phyloP scores from a whole-genome alignment of 331 rosid genomes.

The Malus hybrid region DNA sequence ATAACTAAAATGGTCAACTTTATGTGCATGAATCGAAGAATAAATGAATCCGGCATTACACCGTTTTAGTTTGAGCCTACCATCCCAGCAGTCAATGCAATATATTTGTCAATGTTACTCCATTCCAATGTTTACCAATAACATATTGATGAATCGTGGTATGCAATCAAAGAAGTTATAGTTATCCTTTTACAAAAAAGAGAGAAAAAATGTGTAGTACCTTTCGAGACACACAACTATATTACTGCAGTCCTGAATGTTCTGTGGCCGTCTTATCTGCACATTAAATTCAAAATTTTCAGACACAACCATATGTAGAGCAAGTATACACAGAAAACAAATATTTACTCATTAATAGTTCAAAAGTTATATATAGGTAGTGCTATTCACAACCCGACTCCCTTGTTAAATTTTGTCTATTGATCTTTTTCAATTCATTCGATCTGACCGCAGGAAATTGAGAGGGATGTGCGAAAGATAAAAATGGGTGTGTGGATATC shows the following conservation, averaged over 20 bases:
- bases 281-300: neutral
- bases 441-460: too few relatives aligned
- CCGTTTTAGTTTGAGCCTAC: neutral
- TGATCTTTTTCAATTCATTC: too few relatives aligned
- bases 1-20: neutral
- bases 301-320: neutral
- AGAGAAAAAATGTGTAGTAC: neutral
- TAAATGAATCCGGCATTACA: too few relatives aligned
- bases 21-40: too few relatives aligned
- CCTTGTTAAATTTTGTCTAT: too few relatives aligned
- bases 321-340: neutral
- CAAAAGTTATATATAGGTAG: too few relatives aligned
- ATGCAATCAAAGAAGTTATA: neutral
- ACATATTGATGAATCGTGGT: neutral
- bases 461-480: too few relatives aligned
- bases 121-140: neutral
- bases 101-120: neutral
- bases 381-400: too few relatives aligned
- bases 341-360: neutral
- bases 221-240: neutral
- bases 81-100: neutral
- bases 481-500: too few relatives aligned
- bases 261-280: conserved; percentile 3
- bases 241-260: conserved; percentile 2
- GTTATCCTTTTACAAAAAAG: neutral